These are phyloP conservation scores for Schwanniomyces polymorphus DNA, from an alignment of 805 yeast genomes.

Conservation along the genomic window DNA sequence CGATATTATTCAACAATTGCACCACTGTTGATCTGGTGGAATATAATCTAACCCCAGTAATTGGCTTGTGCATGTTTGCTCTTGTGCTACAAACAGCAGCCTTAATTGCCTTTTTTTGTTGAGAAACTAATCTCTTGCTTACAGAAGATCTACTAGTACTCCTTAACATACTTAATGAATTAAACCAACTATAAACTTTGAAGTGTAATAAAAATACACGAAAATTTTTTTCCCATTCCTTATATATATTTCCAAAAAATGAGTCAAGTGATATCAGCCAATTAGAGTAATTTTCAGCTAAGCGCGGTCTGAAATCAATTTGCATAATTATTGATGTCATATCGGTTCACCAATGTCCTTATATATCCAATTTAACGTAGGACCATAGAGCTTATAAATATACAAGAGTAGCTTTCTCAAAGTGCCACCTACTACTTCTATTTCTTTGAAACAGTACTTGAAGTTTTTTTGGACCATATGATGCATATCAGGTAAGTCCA, in stretches of 20 bases:
- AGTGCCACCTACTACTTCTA: constrained; percentile 3
- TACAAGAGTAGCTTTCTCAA: constrained; percentile 3
- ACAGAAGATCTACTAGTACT: constrained; percentile 2
- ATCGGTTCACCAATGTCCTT: constrained; percentile 18
- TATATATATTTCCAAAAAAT: constrained; percentile 1
- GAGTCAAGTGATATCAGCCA: constrained; percentile 28
- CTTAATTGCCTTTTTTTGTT: background rate
- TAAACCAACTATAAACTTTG: background rate
- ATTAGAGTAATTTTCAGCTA: constrained; percentile 20
- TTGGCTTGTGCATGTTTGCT: background rate
- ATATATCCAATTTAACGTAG: constrained; percentile 29
- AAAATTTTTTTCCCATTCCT: constrained; percentile 1
- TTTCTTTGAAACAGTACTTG: background rate
- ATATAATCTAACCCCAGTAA: constrained; percentile 9
- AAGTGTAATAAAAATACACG: background rate
- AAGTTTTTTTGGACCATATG: constrained; percentile 3
- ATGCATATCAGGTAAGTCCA: background rate
- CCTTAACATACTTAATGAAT: constrained; percentile 1
- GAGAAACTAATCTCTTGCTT: constrained; percentile 1
- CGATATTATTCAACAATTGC: constrained; percentile 91
- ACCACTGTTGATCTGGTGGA: constrained; percentile 94
- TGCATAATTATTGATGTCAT: constrained; percentile 3
- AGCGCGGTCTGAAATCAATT: constrained; percentile 43
- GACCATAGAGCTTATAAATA: constrained; percentile 21
- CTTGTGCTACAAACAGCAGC: background rate